phyloP scores from a whole-genome alignment of 148 eudicot genomes.

The Fallopia convolvulus region DNA sequence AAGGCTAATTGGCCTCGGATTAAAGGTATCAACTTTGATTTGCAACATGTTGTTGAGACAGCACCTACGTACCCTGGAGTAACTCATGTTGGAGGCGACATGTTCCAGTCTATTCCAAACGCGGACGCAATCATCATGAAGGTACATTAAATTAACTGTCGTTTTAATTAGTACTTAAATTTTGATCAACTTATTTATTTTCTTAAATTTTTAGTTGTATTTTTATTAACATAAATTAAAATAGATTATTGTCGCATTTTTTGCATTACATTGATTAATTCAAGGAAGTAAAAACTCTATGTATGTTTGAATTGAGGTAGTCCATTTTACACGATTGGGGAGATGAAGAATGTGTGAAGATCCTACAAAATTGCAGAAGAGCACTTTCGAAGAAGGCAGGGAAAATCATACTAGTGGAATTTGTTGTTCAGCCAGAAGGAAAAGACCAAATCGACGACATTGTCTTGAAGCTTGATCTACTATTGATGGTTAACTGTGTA shows the following conservation, averaged over 20 bases:
- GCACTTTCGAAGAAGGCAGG: constrained; percentile 27
- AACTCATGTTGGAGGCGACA: constrained; percentile 48
- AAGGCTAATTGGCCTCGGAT: constrained; percentile 28
- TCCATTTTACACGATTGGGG: constrained; percentile 39
- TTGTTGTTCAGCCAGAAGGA: constrained; percentile 18
- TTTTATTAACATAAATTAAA: too few relatives aligned
- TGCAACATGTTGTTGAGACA: constrained; percentile 39
- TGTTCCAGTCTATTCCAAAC: constrained; percentile 37
- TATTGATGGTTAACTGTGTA: constrained; percentile 19
- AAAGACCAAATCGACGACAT: constrained; percentile 18
- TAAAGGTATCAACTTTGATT: constrained; percentile 54
- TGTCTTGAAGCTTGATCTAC: constrained; percentile 14
- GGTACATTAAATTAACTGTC: constrained; percentile 15
- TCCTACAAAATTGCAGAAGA: constrained; percentile 23
- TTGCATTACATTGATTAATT: background rate
- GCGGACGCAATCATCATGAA: constrained; percentile 47
- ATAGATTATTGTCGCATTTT: too few relatives aligned
- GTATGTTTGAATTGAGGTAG: constrained; percentile 9
- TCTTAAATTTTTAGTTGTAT: too few relatives aligned
- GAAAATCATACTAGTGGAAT: constrained; percentile 23
- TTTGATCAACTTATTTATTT: too few relatives aligned
- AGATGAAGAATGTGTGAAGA: constrained; percentile 28
- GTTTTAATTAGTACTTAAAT: too few relatives aligned
- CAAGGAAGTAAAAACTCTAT: too few relatives aligned
- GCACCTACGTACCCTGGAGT: constrained; percentile 36